Evolutionary conservation across 2,329 filamentous ascomycete species (phyloP), one percentile per base, ranked within the genome.

Genomic region (Diaporthe ampelina): DNA sequence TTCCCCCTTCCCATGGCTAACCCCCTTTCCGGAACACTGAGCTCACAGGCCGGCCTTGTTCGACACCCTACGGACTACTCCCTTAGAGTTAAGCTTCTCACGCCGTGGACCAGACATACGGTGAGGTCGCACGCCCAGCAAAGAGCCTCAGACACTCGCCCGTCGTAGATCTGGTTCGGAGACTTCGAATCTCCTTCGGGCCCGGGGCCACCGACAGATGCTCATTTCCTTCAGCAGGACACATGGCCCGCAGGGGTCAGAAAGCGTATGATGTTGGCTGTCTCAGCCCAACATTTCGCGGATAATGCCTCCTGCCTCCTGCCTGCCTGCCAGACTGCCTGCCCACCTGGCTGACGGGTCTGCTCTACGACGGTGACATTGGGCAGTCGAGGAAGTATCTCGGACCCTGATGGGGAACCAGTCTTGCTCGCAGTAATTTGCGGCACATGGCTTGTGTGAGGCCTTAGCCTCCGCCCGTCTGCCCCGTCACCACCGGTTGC

Each of bases 141-240:
- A 68, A 54, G 63, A 68, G 63, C 63, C 63, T 54, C 63, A 68
- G 63, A 54, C 48, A 15, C 48, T 68, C 48, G 29, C 15, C 48
- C 15, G 26, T 68, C 26, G 15, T 54, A 40, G 63, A 68, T 68
- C 63, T 65, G 26, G 32, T 19, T 54, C 48, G 63, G 48, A 40
- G 32, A 54, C n/a, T 54, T 54, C 4, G 19, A 68, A 26, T 54
- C 32, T 54, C 48, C 32, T 54, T 68, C 48, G 63, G 48, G 48
- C 32, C 63, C 63, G 63, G 63, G 48, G 63, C 63, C 63, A 52
- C 63, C 63, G 63, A 68, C 45, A 68, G 63, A 19, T 48, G 32
- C 48, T 68, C 63, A 68, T 68, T 68, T 68, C 45, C 59, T 48
- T 48, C 21, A 54, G 48, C 63, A 68, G 26, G 48, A 40, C 63